Percentiles rank a stretch among this genome's conserved stretches.
Conservation (phyloP, 306 rosid genomes). For the Datisca glomerata region DNA sequence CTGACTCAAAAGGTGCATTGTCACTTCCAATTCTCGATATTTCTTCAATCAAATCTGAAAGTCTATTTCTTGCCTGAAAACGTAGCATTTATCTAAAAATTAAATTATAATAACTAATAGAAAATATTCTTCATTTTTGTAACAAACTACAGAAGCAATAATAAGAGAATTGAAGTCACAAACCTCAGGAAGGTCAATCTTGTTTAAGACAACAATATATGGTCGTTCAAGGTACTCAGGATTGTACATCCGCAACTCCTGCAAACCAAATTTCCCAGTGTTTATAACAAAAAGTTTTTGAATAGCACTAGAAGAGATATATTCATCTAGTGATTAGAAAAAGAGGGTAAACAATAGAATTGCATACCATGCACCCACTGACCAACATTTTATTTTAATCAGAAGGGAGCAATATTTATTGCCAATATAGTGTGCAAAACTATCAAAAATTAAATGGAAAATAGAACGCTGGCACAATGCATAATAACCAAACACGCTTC, state of each 20-base stretch:
- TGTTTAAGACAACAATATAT: conserved; percentile 77
- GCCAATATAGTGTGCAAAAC: not conserved
- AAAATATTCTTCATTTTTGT: too few species aligned
- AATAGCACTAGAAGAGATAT: too few species aligned
- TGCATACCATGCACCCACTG: too few species aligned
- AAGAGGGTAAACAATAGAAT: too few species aligned
- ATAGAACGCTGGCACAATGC: too few species aligned
- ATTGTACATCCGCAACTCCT: conserved; percentile 97
- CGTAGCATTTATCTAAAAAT: not conserved
- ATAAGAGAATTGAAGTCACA: conserved; percentile 7
- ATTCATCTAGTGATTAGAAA: too few species aligned
- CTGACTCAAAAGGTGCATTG: conserved; percentile 19
- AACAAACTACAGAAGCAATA: not conserved
- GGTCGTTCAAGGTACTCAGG: conserved; percentile 92
- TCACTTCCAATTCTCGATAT: conserved; percentile 59
- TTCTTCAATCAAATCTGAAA: conserved; percentile 46
- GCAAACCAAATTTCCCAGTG: conserved; percentile 22
- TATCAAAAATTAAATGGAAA: too few species aligned
- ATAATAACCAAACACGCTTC: too few species aligned
- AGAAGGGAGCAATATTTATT: too few species aligned
- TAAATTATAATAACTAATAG: not conserved
- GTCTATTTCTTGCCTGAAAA: conserved; percentile 56
- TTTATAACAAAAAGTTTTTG: too few species aligned
- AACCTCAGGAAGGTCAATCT: conserved; percentile 92
- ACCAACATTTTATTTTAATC: too few species aligned